A percentile compares a stretch with the other conserved stretches of the same genome.
These are phyloP conservation scores for Ustilago xerochloae DNA, from an alignment of 1,284 basidiomycete genomes.

Conservation along the genomic window DNA sequence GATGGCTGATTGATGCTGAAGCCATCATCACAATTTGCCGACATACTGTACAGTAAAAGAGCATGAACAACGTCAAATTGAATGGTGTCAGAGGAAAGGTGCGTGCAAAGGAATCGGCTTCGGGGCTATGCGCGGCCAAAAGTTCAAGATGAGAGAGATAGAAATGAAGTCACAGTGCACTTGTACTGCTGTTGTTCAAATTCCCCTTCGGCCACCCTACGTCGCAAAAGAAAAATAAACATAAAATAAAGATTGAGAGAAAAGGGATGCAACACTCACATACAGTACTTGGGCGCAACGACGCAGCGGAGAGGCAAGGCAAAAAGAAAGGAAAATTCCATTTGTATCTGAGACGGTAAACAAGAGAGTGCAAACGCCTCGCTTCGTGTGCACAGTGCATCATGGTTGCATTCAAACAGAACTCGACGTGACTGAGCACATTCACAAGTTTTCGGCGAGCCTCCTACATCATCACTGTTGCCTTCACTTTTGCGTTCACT, in stretches of 20 bases:
- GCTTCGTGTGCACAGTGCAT: conserved; percentile 12
- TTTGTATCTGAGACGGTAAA: conserved; percentile 1
- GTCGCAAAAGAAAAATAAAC: conserved; percentile 1
- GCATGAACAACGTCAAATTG: too few relatives aligned
- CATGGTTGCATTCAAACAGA: neutral
- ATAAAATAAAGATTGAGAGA: neutral
- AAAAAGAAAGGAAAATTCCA: neutral
- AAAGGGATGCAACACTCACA: neutral
- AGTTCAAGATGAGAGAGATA: neutral
- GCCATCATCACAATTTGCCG: too few relatives aligned
- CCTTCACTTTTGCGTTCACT: neutral
- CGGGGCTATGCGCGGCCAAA: neutral
- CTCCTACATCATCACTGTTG: conserved; percentile 14
- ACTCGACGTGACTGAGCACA: neutral
- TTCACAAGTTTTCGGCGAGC: conserved; percentile 3
- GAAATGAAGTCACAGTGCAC: conserved; percentile 1
- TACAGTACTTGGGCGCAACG: neutral
- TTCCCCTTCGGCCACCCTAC: conserved; percentile 1
- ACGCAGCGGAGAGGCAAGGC: neutral
- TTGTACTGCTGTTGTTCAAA: neutral
- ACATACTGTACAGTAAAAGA: too few relatives aligned
- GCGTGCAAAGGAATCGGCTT: neutral
- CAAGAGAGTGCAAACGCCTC: conserved; percentile 2
- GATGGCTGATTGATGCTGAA: too few relatives aligned
- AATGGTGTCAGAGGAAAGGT: too few relatives aligned